phyloP scores from a whole-genome alignment of 2,329 filamentous ascomycete species.

The Calonectria crousiana region DNA sequence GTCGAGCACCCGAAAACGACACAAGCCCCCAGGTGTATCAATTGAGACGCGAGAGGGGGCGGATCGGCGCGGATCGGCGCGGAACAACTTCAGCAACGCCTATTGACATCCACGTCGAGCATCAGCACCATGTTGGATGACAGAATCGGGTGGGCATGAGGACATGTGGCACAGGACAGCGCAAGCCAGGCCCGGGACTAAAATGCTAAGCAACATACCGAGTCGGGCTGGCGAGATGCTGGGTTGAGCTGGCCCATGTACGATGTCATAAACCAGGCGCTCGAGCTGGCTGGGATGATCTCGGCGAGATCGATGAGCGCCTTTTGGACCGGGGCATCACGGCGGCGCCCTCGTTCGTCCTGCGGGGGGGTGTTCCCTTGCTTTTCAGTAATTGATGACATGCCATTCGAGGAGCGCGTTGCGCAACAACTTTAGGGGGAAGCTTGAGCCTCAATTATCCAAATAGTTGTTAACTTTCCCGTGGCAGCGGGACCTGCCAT shows the following conservation, averaged over 20 bases:
- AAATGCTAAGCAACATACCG: slow-evolving; percentile 32
- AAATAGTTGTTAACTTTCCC: not conserved
- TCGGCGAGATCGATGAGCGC: slow-evolving; percentile 34
- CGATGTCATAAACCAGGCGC: slow-evolving; percentile 37
- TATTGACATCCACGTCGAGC: slow-evolving; percentile 32
- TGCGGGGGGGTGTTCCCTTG: slow-evolving; percentile 3
- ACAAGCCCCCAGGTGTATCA: slow-evolving; percentile 38
- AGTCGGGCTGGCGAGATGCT: slow-evolving; percentile 22
- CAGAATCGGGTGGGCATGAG: not conserved
- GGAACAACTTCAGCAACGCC: slow-evolving; percentile 29
- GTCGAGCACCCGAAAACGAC: slow-evolving; percentile 41
- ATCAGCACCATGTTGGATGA: slow-evolving; percentile 23
- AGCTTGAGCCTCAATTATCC: slow-evolving; percentile 18
- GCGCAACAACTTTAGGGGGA: not conserved
- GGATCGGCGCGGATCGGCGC: slow-evolving; percentile 24
- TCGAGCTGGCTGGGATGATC: slow-evolving; percentile 36
- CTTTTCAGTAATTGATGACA: slow-evolving; percentile 29
- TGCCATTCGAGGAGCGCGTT: slow-evolving; percentile 29
- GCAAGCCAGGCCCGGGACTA: not conserved
- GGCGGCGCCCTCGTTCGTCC: slow-evolving; percentile 19
- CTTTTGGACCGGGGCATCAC: slow-evolving; percentile 27
- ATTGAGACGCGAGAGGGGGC: slow-evolving; percentile 31
- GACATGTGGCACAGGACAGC: not conserved
- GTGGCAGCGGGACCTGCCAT: slow-evolving; percentile 8
- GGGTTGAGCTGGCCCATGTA: slow-evolving; percentile 35